Evolutionary conservation across 495 filamentous ascomycete genomes (phyloP), one percentile per base, ranked within the genome.

Genomic region (Neurospora discreta): DNA sequence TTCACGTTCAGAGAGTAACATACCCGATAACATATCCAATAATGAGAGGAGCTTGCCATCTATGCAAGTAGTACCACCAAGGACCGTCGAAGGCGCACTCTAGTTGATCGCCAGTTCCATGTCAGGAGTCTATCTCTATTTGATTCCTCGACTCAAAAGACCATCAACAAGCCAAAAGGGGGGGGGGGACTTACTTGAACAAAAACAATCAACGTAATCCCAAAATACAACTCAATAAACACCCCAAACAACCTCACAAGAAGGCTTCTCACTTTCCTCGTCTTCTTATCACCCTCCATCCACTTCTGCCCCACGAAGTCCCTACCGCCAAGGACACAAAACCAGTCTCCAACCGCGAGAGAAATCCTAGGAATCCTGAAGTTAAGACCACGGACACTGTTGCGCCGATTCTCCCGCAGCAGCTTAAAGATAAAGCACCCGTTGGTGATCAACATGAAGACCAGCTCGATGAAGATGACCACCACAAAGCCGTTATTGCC

Each of bases 381-480:
- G 13, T 30, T 43, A 3, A 58, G 13, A 58, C 23, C 23, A 60
- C 52, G 11, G 26, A 15, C 52, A 33, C 23, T 20, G 10, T 3
- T 13, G 23, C 26, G 13, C 26, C 52, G 44, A 20, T 33, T 60
- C 71, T 20, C 9, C 20, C 33, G 30, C 20, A 40, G 39, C 15
- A 18, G 26, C 18, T 26, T 40, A 0, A 44, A 26, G 5, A 75
- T 23, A 9, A 43, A 44, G 58, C 11, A 30, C 10, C 43, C 13
- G 65, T 75, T 72, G 42, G 71, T 74, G 20, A 72, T 18, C 11
- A 75, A 5, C 46, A 73, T 36, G 5, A 71, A 11, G 1, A 71
- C 70, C 18, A 76, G 46, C 71, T 69, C 71, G 15, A 72, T 16
- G 46, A 42, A 58, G 4, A 23, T 44, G 4, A 73, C 15, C 20